phyloP scores from a whole-genome alignment of 2,329 filamentous ascomycete genomes.

The Diaporthe ampelina region DNA sequence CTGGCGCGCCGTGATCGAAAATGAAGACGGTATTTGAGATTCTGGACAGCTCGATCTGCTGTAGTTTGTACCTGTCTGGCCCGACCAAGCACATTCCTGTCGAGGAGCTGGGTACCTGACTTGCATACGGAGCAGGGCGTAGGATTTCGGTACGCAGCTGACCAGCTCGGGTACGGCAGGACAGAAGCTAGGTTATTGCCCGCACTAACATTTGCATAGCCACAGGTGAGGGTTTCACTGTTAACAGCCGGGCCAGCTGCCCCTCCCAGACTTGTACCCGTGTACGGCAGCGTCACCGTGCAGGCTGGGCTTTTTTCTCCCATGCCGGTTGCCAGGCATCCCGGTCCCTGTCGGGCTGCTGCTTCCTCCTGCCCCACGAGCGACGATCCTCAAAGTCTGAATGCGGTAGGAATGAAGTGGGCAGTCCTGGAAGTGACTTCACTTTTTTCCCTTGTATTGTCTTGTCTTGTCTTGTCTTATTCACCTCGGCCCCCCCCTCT shows the following conservation, averaged over 20 bases:
- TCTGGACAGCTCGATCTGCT: not conserved
- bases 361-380: constrained; percentile 26
- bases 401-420: constrained; percentile 18
- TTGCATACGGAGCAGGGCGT: too few relatives aligned
- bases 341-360: constrained; percentile 9
- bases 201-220: not conserved
- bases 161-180: not conserved
- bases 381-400: constrained; percentile 33
- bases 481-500: constrained; percentile 19
- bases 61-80: too few relatives aligned
- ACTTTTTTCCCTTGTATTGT: constrained; percentile 16
- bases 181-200: not conserved
- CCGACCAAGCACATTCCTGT: not conserved
- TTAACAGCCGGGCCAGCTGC: constrained; percentile 5
- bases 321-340: constrained; percentile 18
- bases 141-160: not conserved
- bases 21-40: constrained; percentile 1
- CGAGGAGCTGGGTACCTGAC: not conserved
- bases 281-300: not conserved
- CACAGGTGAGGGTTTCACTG: rapidly evolving
- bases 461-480: constrained; percentile 19
- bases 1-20: not conserved
- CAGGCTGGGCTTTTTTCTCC: not conserved
- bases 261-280: not conserved
- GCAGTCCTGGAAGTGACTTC: constrained; percentile 13